Base-by-base conservation (phyloP, 108 stramenopile genomes). In the Ochromonas danica region DNA sequence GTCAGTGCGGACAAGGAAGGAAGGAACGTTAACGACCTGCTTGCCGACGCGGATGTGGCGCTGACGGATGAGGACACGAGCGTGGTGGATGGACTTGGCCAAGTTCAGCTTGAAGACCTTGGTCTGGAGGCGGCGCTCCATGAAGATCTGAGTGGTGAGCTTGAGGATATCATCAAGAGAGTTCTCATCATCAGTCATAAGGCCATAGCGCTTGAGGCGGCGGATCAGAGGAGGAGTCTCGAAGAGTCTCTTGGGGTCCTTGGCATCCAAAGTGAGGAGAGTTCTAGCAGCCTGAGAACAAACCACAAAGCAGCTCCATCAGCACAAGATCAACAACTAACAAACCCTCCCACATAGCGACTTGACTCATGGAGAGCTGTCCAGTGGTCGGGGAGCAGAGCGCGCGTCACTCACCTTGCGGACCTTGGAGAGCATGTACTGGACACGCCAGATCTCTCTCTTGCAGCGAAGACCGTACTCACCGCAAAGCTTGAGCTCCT, bases 381-480 rank as follows among this genome's bases (percentile, higher is more conserved):
- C n/a, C n/a, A n/a, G n/a, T n/a, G n/a, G n/a, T n/a, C n/a, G n/a
- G n/a, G n/a, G n/a, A n/a, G n/a, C n/a, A n/a, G n/a, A n/a, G n/a
- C n/a, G 3, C 40, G 6, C 10, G 2, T 42, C 14, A 14, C 80
- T 51, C 28, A 81, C 17, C 93, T 97, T 97, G 80, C 98, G 95
- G 83, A 98, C 92, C 91, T 99, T 99, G 85, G 98, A 97, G 75
- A 99, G 88, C 45, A 95, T 95, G 71, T 93, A 96, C 89, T 99
- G 98, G 61, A 94, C 93, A 72, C 98, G 96, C 98, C 98, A 99
- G 90, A 99, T 97, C 86, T 99, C 98, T 83, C 97, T 94, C 95
- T 99, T 99, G 94, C 97, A 98, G 78, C 98, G 91, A 63, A 99
- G 94, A 60, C 98, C 98, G 89, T 99, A 98, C 89, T 99, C 97